These are phyloP conservation scores for Esteya vermicola DNA, from an alignment of 2,329 filamentous ascomycete genomes.

Conservation along the genomic window DNA sequence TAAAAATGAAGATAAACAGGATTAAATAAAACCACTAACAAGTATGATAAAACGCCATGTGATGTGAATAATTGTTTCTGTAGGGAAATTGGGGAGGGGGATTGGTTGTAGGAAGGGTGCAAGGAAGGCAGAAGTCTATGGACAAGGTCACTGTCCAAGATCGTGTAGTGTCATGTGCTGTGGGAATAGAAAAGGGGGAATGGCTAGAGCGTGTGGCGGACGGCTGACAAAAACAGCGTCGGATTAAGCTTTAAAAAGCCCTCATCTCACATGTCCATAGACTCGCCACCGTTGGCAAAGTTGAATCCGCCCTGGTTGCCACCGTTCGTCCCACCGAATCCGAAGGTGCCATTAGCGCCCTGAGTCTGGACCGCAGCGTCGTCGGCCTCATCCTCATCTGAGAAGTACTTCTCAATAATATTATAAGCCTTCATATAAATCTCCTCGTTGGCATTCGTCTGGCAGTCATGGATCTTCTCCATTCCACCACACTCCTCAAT, in stretches of 20 bases:
- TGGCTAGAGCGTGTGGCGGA: no score
- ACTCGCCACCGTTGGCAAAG: constrained; percentile 63
- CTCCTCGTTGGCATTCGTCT: constrained; percentile 99
- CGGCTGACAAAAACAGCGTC: neutral
- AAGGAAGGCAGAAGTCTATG: no score
- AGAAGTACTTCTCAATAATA: constrained; percentile 99
- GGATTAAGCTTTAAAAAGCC: no score
- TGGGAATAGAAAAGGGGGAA: neutral
- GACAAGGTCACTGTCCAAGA: neutral
- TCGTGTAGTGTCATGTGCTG: neutral
- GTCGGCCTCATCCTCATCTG: constrained; percentile 89
- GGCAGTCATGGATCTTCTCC: constrained; percentile 99
- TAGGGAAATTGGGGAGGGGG: neutral
- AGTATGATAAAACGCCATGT: constrained; percentile 16
- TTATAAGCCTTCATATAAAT: constrained; percentile 99
- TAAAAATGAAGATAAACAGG: no score
- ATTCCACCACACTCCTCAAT: constrained; percentile 98
- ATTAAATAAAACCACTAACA: constrained; percentile 13
- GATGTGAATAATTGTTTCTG: no score
- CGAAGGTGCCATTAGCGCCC: constrained; percentile 58
- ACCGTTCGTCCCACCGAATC: constrained; percentile 57
- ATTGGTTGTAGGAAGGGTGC: no score
- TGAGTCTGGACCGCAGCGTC: constrained; percentile 60
- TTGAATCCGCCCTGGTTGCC: constrained; percentile 69
- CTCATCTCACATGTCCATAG: constrained; percentile 47